Percentiles rank a stretch among this genome's conserved stretches.
phyloP scores from a whole-genome alignment of 257 asterid genomes.

The Ocimum tenuiflorum region DNA sequence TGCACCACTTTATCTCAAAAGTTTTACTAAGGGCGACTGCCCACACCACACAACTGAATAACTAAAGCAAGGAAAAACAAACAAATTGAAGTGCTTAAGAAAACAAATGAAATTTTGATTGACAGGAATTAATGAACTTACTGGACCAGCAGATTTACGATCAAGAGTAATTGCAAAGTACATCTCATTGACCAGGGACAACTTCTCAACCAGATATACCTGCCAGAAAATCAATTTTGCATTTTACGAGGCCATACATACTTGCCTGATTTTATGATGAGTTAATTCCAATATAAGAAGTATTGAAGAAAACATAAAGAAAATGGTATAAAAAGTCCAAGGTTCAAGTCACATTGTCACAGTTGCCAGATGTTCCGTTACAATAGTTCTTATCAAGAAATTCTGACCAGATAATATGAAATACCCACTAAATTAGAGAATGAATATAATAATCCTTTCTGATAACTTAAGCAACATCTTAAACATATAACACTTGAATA shows the following conservation, averaged over 20 bases:
- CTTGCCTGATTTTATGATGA: neutral
- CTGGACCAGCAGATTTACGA: conserved; percentile 94
- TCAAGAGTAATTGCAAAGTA: conserved; percentile 97
- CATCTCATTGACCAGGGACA: conserved; percentile 96
- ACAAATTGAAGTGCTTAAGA: neutral
- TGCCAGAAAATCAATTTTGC: conserved; percentile 19
- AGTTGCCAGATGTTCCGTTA: neutral
- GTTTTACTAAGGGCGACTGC: neutral
- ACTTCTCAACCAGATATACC: conserved; percentile 88
- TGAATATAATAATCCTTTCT: conserved; percentile 9
- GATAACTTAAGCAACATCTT: neutral
- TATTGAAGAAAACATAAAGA: neutral
- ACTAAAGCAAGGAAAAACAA: neutral
- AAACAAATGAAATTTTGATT: neutral
- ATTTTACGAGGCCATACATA: neutral
- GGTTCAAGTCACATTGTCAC: neutral
- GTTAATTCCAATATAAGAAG: neutral
- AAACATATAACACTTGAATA: neutral
- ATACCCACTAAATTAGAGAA: neutral
- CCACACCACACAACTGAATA: neutral
- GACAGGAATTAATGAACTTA: conserved; percentile 36
- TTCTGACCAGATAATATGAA: conserved; percentile 3
- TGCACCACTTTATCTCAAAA: neutral
- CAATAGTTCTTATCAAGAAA: neutral
- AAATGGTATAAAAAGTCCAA: neutral